Conservation (phyloP, 2,329 filamentous ascomycete genomes). For the Aspergillus aculeatus region DNA sequence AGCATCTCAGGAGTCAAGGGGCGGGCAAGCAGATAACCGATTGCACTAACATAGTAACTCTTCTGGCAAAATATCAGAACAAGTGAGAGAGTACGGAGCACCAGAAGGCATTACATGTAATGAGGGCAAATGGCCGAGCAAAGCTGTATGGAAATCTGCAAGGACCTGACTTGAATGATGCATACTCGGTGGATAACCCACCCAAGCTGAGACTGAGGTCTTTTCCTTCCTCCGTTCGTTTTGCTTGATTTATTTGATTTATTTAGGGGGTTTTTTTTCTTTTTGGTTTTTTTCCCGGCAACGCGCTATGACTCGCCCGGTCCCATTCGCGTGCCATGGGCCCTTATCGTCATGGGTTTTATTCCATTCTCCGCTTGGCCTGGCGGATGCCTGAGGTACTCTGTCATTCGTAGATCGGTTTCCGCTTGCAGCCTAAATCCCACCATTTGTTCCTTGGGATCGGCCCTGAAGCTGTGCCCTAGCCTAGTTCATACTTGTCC, state of each 20-base stretch:
- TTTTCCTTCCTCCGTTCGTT: background rate
- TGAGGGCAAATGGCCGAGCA: background rate
- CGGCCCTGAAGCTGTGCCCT: slow-evolving; percentile 7
- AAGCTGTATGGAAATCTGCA: slow-evolving; percentile 24
- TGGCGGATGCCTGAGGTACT: slow-evolving; percentile 9
- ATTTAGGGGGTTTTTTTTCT: no score
- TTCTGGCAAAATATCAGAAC: background rate
- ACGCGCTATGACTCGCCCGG: slow-evolving; percentile 33
- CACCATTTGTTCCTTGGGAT: slow-evolving; percentile 19
- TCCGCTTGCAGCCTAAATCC: slow-evolving; percentile 21
- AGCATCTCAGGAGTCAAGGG: background rate
- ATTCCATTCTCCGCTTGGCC: slow-evolving; percentile 18
- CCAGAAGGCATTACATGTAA: no score
- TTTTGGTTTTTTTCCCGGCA: slow-evolving; percentile 5
- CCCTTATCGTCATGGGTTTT: slow-evolving; percentile 22
- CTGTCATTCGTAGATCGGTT: slow-evolving; percentile 23
- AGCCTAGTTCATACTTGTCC: background rate
- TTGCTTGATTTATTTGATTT: background rate
- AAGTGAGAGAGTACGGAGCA: background rate
- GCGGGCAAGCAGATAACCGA: background rate
- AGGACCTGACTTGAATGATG: slow-evolving; percentile 24
- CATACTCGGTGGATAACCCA: slow-evolving; percentile 9
- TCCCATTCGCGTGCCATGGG: slow-evolving; percentile 23
- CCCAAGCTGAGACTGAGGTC: slow-evolving; percentile 9
- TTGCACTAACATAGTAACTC: background rate